Conservation (phyloP, 768 basidiomycete genomes). For the Russula foetens region DNA sequence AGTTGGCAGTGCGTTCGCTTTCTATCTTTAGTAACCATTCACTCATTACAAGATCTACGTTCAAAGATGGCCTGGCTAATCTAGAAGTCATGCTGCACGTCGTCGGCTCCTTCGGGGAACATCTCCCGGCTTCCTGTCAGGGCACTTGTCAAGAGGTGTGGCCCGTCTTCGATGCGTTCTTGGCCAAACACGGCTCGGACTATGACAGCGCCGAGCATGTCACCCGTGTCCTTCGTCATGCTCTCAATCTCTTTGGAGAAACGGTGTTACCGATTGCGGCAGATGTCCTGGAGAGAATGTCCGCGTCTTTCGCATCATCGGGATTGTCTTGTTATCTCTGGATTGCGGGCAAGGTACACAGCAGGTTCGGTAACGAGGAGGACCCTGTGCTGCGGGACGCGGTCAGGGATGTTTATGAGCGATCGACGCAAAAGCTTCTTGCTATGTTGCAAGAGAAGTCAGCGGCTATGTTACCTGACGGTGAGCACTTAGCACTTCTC, state of each 20-base stretch:
- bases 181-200: constrained; percentile 68
- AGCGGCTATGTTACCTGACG: constrained; percentile 77
- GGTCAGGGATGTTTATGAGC: constrained; percentile 63
- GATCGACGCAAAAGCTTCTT: constrained; percentile 63
- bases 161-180: constrained; percentile 71
- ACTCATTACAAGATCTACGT: constrained; percentile 12
- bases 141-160: constrained; percentile 76
- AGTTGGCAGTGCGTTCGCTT: constrained; percentile 51
- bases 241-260: constrained; percentile 70
- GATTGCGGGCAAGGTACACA: constrained; percentile 86
- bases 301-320: constrained; percentile 66
- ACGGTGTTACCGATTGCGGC: constrained; percentile 60
- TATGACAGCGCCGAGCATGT: constrained; percentile 75
- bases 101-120: constrained; percentile 73
- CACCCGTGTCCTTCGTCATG: constrained; percentile 78
- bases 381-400: constrained; percentile 46
- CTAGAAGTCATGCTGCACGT: constrained; percentile 87
- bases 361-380: constrained; percentile 63
- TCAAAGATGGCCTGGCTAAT: constrained; percentile 78
- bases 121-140: constrained; percentile 72
- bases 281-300: constrained; percentile 67
- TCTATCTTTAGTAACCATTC: background rate
- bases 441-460: constrained; percentile 57
- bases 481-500: constrained; percentile 38
- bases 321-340: constrained; percentile 86